These are phyloP conservation scores for Candida takata DNA, from an alignment of 805 yeast species.

Conservation along the genomic window DNA sequence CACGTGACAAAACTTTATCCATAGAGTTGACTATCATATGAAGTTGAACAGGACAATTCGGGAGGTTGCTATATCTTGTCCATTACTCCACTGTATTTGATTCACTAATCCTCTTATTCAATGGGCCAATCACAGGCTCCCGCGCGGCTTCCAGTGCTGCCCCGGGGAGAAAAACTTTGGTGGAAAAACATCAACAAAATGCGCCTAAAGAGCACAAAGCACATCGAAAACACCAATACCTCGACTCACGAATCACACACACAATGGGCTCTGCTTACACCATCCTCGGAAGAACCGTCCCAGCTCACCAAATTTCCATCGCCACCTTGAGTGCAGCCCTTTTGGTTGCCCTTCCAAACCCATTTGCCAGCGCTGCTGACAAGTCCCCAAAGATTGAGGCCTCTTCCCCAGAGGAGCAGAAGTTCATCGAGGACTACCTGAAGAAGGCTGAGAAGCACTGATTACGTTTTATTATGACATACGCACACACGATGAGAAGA, in stretches of 20 bases:
- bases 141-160: too few species aligned
- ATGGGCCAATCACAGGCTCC: too few species aligned
- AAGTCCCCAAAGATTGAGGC: slow-evolving; percentile 64
- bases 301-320: slow-evolving; percentile 79
- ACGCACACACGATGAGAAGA: background rate
- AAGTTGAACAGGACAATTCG: too few species aligned
- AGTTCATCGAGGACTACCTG: slow-evolving; percentile 68
- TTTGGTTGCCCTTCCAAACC: slow-evolving; percentile 61
- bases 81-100: too few species aligned
- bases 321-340: slow-evolving; percentile 72
- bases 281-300: slow-evolving; percentile 78
- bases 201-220: background rate
- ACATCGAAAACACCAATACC: background rate
- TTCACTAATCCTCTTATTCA: too few species aligned
- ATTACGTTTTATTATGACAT: background rate
- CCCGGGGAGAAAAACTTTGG: background rate
- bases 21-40: too few species aligned
- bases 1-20: background rate
- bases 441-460: slow-evolving; percentile 37
- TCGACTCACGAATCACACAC: background rate
- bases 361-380: slow-evolving; percentile 36
- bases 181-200: background rate
- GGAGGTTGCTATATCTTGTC: too few species aligned
- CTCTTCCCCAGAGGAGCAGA: slow-evolving; percentile 80
- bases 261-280: slow-evolving; percentile 80